Conservation (phyloP, 345 rosid species). For the Barbarea vulgaris region DNA sequence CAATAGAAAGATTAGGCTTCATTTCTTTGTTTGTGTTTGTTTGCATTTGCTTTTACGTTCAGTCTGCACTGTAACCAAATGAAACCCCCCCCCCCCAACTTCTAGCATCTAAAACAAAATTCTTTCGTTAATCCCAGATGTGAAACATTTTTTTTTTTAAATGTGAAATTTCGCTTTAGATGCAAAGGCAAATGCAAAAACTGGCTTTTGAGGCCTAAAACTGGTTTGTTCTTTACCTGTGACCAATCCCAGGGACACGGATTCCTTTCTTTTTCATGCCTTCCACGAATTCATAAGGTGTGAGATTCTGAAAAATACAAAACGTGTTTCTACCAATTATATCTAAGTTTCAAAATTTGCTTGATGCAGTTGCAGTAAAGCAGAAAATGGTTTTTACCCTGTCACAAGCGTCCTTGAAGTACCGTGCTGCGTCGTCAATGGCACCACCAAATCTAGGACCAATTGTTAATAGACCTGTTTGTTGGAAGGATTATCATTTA, state of each 20-base stretch:
- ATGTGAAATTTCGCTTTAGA: neutral
- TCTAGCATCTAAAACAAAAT: too few species aligned
- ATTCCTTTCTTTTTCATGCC: conserved; percentile 97
- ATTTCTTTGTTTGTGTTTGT: neutral
- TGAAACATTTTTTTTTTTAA: too few species aligned
- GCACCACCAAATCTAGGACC: conserved; percentile 99
- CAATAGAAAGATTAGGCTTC: neutral
- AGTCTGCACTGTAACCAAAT: too few species aligned
- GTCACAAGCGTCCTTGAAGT: conserved; percentile 95
- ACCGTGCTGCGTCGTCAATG: conserved; percentile 95
- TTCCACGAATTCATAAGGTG: conserved; percentile 94
- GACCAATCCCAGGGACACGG: conserved; percentile 97
- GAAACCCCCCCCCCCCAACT: too few species aligned
- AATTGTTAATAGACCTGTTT: conserved; percentile 87
- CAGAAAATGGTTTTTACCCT: conserved; percentile 48
- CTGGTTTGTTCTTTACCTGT: conserved; percentile 59
- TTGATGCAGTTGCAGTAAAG: neutral
- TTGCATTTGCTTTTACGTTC: too few species aligned
- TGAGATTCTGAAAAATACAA: conserved; percentile 57
- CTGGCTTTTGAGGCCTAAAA: neutral
- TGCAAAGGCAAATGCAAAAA: neutral
- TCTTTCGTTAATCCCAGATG: too few species aligned
- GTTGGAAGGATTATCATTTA: neutral
- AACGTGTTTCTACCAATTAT: conserved; percentile 7
- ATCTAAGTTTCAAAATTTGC: conserved; percentile 20